Conservation (phyloP, 495 filamentous ascomycete genomes). For the Xylaria bambusicola region DNA sequence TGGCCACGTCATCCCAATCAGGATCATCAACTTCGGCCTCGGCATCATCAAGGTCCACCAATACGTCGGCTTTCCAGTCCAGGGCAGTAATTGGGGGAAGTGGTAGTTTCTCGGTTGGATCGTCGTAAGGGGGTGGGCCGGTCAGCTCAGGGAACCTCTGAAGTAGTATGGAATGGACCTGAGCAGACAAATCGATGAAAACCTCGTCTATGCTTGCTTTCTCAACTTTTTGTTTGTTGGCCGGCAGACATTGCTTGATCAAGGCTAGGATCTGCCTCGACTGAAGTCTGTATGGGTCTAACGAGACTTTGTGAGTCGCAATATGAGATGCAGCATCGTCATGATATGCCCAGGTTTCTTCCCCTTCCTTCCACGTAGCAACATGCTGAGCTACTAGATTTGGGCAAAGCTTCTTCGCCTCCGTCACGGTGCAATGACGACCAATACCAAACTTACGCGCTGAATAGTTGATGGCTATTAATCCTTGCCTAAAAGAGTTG, state of each 20-base stretch:
- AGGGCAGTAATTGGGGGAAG: conserved; percentile 72
- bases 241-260: conserved; percentile 73
- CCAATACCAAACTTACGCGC: conserved; percentile 78
- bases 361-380: conserved; percentile 91
- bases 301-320: conserved; percentile 83
- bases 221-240: conserved; percentile 71
- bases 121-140: conserved; percentile 64
- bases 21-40: conserved; percentile 79
- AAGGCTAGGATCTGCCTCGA: conserved; percentile 77
- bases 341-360: conserved; percentile 86
- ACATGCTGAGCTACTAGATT: conserved; percentile 86
- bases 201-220: conserved; percentile 92
- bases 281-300: conserved; percentile 89
- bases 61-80: conserved; percentile 77
- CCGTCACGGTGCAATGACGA: conserved; percentile 69
- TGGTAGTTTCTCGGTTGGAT: conserved; percentile 71
- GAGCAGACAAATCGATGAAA: conserved; percentile 84
- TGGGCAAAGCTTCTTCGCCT: conserved; percentile 89
- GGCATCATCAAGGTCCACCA: conserved; percentile 72
- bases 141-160: conserved; percentile 76
- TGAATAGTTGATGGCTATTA: conserved; percentile 96
- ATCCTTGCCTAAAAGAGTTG: conserved; percentile 55
- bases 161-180: conserved; percentile 74
- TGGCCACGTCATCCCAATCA: conserved; percentile 95
- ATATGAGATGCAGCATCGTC: conserved; percentile 76